Conservation (phyloP, 345 rosid species). For the Rhizophora apiculata region DNA sequence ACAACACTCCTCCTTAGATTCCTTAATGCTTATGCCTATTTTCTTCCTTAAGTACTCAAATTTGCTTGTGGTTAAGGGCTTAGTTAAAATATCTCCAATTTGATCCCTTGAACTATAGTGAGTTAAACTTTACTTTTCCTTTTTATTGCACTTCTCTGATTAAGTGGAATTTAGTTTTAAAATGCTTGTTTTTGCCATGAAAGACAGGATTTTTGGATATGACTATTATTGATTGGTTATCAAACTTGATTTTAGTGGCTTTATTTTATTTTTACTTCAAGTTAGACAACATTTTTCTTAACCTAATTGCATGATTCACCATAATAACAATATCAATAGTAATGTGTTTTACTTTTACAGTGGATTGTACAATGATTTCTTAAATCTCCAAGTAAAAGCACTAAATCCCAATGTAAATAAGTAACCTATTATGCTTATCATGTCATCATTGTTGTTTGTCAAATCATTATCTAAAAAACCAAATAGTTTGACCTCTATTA, state of each 20-base stretch:
- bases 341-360: not conserved
- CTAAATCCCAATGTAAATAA: not conserved
- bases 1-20: no score
- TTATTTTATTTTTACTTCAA: not conserved
- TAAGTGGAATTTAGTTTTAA: not conserved
- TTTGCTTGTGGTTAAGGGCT: no score
- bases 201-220: not conserved
- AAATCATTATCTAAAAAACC: not conserved
- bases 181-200: not conserved
- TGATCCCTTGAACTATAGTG: no score
- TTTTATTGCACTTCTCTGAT: not conserved
- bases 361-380: not conserved
- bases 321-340: fast-evolving
- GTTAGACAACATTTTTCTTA: not conserved
- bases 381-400: not conserved
- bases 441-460: not conserved
- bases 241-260: not conserved
- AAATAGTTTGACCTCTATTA: not conserved
- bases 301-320: not conserved
- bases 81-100: no score
- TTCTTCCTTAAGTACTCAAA: no score
- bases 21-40: no score
- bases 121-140: no score
- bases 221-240: not conserved
- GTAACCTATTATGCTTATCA: not conserved